Base-by-base conservation (phyloP, 495 filamentous ascomycete species). In the Neurospora sp. region DNA sequence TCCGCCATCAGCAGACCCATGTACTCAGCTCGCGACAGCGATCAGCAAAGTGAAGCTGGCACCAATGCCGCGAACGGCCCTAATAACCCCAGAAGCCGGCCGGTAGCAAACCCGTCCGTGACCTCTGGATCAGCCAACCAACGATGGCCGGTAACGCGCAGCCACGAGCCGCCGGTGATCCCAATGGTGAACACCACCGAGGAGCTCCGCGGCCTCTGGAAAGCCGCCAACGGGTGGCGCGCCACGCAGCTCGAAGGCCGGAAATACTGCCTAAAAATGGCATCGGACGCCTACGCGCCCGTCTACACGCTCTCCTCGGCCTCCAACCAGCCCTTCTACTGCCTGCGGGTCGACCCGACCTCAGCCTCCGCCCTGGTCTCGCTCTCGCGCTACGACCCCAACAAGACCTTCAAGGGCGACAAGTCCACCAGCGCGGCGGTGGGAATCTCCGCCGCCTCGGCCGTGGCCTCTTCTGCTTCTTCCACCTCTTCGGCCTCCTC, bases 181-280 rank as follows among this genome's bases (percentile, higher is more conserved):
- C 83, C 86, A 10, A 78, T 82, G 14, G 82, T 85, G 38, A 86
- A 75, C 80, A 81, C 82, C n/a, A 87, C 82, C 5, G 86, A 87
- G 16, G 84, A 89, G 62, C 80, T 88, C 18, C 84, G 84, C 41
- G 80, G 82, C 38, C 80, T 86, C 39, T 89, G 87, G 87, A 89
- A 89, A 77, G 86, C 85, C 1, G 79, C 84, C 39, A 88, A 88
- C 74, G 87, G 87, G 10, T 88, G 86, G 87, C 83, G 83, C 54
- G 87, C 86, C 0, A 83, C 85, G 3, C 71, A 79, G 8, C 77
- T 81, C 40, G 87, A 89, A 76, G 87, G 86, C 0, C 82, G 84
- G 12, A 79, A 78, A 37, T 89, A 86, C 78, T 87, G 85, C 79
- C 74, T 89, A 72, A 84, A 84, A 74, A 79, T 89, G 78, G 80